A percentile compares a stretch with the other conserved stretches of the same genome.
Conservation (phyloP, 108 stramenopile genomes). For the Cyclostephanos invisitatus region DNA sequence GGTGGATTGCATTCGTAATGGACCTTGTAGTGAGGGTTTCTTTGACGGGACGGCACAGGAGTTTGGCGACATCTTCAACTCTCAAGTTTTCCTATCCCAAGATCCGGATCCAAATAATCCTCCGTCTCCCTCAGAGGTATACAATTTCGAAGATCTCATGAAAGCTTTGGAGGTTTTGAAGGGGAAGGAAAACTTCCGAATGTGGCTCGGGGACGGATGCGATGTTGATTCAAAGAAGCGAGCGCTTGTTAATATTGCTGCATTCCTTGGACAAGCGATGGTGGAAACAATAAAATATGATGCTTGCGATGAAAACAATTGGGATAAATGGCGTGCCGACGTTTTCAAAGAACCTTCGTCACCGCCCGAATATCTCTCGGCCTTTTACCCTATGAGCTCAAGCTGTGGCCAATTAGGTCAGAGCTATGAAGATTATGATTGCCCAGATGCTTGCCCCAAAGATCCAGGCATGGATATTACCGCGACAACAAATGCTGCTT, state of each 20-base stretch:
- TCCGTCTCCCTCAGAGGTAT: slow-evolving; percentile 7
- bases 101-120: not conserved
- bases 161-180: slow-evolving; percentile 7
- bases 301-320: slow-evolving; percentile 23
- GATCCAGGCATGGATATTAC: slow-evolving; percentile 16
- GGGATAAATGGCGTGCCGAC: slow-evolving; percentile 16
- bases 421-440: slow-evolving; percentile 17
- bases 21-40: slow-evolving; percentile 21
- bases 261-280: slow-evolving; percentile 21
- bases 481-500: slow-evolving; percentile 15
- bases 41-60: slow-evolving; percentile 14
- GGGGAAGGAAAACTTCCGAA: slow-evolving; percentile 9
- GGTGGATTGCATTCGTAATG: slow-evolving; percentile 12
- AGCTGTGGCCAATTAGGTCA: slow-evolving; percentile 18
- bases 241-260: slow-evolving; percentile 13
- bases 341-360: slow-evolving; percentile 15
- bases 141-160: slow-evolving; percentile 26
- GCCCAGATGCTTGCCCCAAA: slow-evolving; percentile 17
- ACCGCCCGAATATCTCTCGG: slow-evolving; percentile 12
- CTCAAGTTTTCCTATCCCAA: slow-evolving; percentile 12
- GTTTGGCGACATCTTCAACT: slow-evolving; percentile 10
- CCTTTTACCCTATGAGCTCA: slow-evolving; percentile 26
- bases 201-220: slow-evolving; percentile 24
- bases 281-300: slow-evolving; percentile 20
- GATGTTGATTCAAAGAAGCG: slow-evolving; percentile 4